These are phyloP conservation scores for Cornus controversa DNA, from an alignment of 148 eudicot species.

Conservation along the genomic window DNA sequence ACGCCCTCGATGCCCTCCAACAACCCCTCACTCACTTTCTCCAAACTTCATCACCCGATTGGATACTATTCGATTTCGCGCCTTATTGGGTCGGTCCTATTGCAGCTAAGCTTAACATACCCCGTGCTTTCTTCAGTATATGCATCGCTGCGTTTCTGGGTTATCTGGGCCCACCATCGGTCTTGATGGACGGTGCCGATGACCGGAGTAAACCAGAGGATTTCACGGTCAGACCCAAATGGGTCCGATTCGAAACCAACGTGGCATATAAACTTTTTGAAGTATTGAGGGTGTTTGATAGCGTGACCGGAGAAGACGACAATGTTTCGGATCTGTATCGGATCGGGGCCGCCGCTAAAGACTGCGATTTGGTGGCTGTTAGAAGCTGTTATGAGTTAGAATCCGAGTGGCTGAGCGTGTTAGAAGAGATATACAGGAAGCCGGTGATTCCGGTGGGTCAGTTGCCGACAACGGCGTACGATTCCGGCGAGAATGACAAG, in stretches of 20 bases:
- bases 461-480: conserved; percentile 17
- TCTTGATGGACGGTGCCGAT: too few relatives aligned
- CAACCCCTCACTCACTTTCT: conserved; percentile 17
- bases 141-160: conserved; percentile 19
- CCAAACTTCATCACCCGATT: conserved; percentile 17
- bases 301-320: conserved; percentile 12
- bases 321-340: conserved; percentile 26
- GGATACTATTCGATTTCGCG: conserved; percentile 31
- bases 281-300: background rate
- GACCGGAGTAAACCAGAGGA: conserved; percentile 16
- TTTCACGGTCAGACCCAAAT: conserved; percentile 22
- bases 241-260: conserved; percentile 28
- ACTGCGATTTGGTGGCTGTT: conserved; percentile 29
- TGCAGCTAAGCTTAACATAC: conserved; percentile 19
- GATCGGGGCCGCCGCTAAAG: conserved; percentile 15
- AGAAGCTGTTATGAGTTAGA: conserved; percentile 33
- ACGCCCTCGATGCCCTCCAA: conserved; percentile 21
- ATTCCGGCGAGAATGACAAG: background rate
- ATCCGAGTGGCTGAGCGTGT: conserved; percentile 18
- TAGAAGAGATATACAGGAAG: conserved; percentile 26
- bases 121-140: conserved; percentile 17
- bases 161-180: conserved; percentile 13
- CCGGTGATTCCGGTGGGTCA: conserved; percentile 29
- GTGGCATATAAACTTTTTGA: conserved; percentile 18
- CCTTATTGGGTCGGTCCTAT: conserved; percentile 26